phyloP scores from a whole-genome alignment of 2,329 filamentous ascomycete genomes.

The Botrytis cinerea region DNA sequence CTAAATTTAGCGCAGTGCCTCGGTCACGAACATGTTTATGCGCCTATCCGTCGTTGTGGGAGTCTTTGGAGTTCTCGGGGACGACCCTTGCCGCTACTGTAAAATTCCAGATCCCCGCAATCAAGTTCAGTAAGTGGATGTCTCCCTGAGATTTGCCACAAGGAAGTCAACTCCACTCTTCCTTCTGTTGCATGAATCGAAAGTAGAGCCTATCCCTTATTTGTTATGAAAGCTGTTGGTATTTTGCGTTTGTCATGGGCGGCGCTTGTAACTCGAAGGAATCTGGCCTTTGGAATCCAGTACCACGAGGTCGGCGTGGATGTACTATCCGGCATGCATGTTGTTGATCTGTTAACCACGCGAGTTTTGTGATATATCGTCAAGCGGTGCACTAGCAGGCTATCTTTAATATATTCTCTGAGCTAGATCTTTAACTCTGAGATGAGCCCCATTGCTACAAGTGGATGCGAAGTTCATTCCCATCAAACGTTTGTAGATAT shows the following conservation, averaged over 20 bases:
- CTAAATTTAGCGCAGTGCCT: constrained; percentile 13
- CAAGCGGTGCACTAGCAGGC: constrained; percentile 12
- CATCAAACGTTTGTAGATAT: constrained; percentile 10
- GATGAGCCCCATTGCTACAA: constrained; percentile 17
- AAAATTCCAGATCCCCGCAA: constrained; percentile 13
- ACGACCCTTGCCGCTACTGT: constrained; percentile 10
- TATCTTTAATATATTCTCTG: neutral
- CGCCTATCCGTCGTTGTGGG: constrained; percentile 7
- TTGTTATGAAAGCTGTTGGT: neutral
- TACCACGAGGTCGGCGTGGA: constrained; percentile 6
- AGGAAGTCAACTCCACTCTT: neutral
- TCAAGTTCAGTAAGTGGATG: constrained; percentile 8
- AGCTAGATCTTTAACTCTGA: constrained; percentile 10
- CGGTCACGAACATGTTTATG: constrained; percentile 12
- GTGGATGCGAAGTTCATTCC: neutral
- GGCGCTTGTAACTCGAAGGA: constrained; percentile 1
- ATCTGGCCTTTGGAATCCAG: constrained; percentile 4
- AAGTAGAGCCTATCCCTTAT: neutral
- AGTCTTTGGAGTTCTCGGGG: constrained; percentile 10
- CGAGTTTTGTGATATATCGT: constrained; percentile 15
- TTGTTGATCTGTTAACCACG: constrained; percentile 5
- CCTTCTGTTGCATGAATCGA: neutral
- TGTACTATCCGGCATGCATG: neutral
- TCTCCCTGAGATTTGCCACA: neutral
- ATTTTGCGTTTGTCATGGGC: neutral